phyloP scores from a whole-genome alignment of 495 filamentous ascomycete genomes.

The Amphirosellinia nigrospora region DNA sequence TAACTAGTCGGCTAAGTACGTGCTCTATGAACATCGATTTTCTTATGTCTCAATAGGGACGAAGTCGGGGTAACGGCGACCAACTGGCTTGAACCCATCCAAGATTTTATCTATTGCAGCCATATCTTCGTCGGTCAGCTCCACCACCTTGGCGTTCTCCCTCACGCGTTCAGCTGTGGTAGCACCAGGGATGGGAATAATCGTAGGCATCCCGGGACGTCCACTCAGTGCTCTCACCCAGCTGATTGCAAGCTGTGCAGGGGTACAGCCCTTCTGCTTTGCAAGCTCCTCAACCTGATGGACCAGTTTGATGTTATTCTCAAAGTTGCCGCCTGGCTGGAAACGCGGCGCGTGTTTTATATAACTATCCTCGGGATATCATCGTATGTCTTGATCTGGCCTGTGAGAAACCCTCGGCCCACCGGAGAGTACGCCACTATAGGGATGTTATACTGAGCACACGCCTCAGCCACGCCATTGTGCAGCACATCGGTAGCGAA shows the following conservation, averaged over 20 bases:
- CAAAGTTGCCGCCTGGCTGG: conserved; percentile 66
- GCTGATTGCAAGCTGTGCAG: conserved; percentile 77
- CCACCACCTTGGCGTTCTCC: conserved; percentile 57
- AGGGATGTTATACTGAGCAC: conserved; percentile 76
- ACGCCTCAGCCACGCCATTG: conserved; percentile 76
- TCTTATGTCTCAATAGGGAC: conserved; percentile 43
- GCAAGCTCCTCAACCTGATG: conserved; percentile 70
- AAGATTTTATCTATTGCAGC: conserved; percentile 56
- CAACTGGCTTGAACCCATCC: conserved; percentile 48
- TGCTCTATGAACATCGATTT: background rate
- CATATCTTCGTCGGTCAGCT: conserved; percentile 56
- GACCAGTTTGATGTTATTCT: conserved; percentile 75
- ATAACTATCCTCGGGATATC: conserved; percentile 68
- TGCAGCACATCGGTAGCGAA: conserved; percentile 47
- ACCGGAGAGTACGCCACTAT: conserved; percentile 62
- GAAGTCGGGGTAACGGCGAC: conserved; percentile 46
- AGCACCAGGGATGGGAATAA: conserved; percentile 86
- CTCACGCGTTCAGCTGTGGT: conserved; percentile 53
- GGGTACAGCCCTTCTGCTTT: conserved; percentile 69
- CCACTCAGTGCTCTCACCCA: conserved; percentile 66
- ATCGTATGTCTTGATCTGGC: conserved; percentile 62
- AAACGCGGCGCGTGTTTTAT: conserved; percentile 67
- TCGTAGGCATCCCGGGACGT: conserved; percentile 61
- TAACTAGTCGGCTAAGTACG: conserved; percentile 2
- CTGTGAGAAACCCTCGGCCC: conserved; percentile 53